phyloP scores from a whole-genome alignment of 2,329 filamentous ascomycete species.

The Xylaria sp. region DNA sequence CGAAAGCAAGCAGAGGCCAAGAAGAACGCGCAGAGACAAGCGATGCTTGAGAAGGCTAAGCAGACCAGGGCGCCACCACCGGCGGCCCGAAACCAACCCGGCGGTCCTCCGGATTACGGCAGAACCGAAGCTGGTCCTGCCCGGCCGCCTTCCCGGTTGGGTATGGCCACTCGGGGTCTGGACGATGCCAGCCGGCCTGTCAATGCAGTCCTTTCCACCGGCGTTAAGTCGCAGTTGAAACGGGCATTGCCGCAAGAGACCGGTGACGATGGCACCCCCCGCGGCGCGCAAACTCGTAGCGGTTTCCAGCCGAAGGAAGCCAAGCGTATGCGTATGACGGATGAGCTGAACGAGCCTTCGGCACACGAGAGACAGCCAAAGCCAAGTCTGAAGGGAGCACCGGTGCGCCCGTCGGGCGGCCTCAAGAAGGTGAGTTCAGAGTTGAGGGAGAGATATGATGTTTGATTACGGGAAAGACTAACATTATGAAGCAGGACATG shows the following conservation, averaged over 20 bases:
- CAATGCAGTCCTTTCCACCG: constrained; percentile 54
- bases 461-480: constrained; percentile 27
- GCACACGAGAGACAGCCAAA: constrained; percentile 56
- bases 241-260: constrained; percentile 63
- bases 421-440: constrained; percentile 59
- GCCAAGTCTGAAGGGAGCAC: constrained; percentile 70
- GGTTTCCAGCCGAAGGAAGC: constrained; percentile 64
- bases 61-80: constrained; percentile 59
- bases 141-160: constrained; percentile 54
- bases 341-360: constrained; percentile 61
- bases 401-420: constrained; percentile 71
- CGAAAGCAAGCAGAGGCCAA: constrained; percentile 60
- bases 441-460: constrained; percentile 2
- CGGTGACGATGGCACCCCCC: constrained; percentile 49
- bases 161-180: constrained; percentile 45
- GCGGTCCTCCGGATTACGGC: constrained; percentile 44
- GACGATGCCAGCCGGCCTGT: constrained; percentile 59
- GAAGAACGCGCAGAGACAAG: constrained; percentile 60
- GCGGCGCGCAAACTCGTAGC: constrained; percentile 44
- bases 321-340: constrained; percentile 75
- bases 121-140: constrained; percentile 34
- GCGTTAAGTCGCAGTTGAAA: constrained; percentile 69
- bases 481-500: constrained; percentile 46
- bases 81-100: constrained; percentile 50
- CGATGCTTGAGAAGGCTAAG: constrained; percentile 59